Evolutionary conservation across 306 rosid genomes (phyloP).

Genomic region (Cucumis cinereus): DNA sequence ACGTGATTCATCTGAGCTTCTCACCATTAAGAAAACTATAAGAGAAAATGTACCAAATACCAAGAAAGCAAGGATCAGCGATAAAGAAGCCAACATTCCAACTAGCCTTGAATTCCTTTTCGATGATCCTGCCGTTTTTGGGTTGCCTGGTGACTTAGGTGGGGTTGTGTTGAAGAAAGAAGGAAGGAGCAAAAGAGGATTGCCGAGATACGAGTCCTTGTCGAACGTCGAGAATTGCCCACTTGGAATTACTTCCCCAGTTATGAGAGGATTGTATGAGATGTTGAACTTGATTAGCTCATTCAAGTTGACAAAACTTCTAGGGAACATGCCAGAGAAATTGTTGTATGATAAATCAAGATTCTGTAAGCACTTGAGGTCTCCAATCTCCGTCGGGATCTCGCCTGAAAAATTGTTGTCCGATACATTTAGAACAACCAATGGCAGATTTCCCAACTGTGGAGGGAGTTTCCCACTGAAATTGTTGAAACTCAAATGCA

Average conservation of each 20-base stretch:
- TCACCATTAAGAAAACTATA: constrained; percentile 28
- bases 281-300: constrained; percentile 81
- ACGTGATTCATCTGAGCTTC: constrained; percentile 27
- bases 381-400: constrained; percentile 50
- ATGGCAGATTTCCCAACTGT: constrained; percentile 38
- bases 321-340: constrained; percentile 64
- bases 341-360: constrained; percentile 80
- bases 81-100: constrained; percentile 22
- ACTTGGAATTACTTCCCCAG: constrained; percentile 37
- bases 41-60: constrained; percentile 37
- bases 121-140: background rate
- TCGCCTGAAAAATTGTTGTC: constrained; percentile 62
- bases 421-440: constrained; percentile 51
- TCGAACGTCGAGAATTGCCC: constrained; percentile 79
- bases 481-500: constrained; percentile 53
- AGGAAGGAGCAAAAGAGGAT: constrained; percentile 54
- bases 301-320: constrained; percentile 40
- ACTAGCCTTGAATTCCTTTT: constrained; percentile 22
- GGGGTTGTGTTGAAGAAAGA: constrained; percentile 22
- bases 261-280: constrained; percentile 63
- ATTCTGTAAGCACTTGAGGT: constrained; percentile 44
- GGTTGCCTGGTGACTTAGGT: background rate
- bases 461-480: constrained; percentile 60
- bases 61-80: constrained; percentile 33
- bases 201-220: constrained; percentile 46